Percentiles rank a stretch among this genome's conserved stretches.
phyloP scores from a whole-genome alignment of 352 stramenopile genomes.

The Plasmopara muralis region DNA sequence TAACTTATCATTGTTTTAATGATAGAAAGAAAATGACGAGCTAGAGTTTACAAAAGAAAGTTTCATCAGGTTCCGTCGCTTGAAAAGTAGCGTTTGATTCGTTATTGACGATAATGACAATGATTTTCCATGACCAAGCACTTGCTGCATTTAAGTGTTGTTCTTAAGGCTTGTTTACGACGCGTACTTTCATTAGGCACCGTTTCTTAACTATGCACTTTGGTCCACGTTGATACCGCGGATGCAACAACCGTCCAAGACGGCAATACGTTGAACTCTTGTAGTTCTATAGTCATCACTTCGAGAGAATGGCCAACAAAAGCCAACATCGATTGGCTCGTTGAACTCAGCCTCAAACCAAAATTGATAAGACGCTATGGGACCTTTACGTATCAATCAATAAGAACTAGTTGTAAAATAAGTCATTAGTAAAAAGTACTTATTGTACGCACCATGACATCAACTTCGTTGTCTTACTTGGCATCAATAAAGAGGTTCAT shows the following conservation, averaged over 20 bases:
- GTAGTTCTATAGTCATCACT: conserved; percentile 37
- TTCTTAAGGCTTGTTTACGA: conserved; percentile 14
- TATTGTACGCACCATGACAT: conserved; percentile 48
- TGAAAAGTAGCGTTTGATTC: conserved; percentile 18
- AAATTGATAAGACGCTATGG: conserved; percentile 63
- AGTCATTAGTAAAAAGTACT: background rate
- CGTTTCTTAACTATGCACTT: conserved; percentile 40
- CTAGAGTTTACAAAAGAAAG: no score
- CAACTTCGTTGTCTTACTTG: conserved; percentile 49
- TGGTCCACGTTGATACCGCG: conserved; percentile 54
- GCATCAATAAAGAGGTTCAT: conserved; percentile 75
- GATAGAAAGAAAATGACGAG: no score
- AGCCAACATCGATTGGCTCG: conserved; percentile 42
- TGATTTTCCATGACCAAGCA: no score
- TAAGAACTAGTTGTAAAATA: conserved; percentile 1
- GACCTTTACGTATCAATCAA: conserved; percentile 35
- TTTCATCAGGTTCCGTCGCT: no score
- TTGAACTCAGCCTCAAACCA: conserved; percentile 61
- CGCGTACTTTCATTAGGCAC: conserved; percentile 12
- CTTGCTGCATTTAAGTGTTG: no score
- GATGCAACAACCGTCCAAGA: conserved; percentile 37
- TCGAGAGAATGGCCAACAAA: conserved; percentile 70
- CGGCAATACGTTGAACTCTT: conserved; percentile 40
- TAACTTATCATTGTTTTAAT: no score
- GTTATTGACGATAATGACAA: no score